A percentile compares a stretch with the other conserved stretches of the same genome.
Conservation (phyloP, 305 asterid genomes). For the Plantago coronopus region DNA sequence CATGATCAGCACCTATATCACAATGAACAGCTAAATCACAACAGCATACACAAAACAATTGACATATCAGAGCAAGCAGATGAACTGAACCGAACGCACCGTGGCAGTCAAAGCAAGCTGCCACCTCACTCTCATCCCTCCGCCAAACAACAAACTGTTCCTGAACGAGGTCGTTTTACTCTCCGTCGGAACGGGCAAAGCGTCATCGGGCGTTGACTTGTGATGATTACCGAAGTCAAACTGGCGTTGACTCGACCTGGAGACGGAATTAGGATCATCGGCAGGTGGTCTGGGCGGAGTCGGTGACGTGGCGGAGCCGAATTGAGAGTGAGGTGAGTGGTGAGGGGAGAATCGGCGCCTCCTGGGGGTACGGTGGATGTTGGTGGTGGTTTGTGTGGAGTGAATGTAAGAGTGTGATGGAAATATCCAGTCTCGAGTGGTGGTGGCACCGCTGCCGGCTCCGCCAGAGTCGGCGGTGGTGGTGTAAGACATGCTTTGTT, state of each 20-base stretch:
- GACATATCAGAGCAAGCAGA: too few relatives aligned
- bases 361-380: constrained; percentile 36
- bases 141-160: constrained; percentile 32
- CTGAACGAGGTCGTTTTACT: constrained; percentile 24
- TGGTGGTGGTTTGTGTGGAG: constrained; percentile 25
- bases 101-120: constrained; percentile 43
- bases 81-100: constrained; percentile 47
- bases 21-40: not conserved
- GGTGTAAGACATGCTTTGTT: too few relatives aligned
- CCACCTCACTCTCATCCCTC: constrained; percentile 42
- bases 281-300: constrained; percentile 6
- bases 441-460: not conserved
- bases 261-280: constrained; percentile 20
- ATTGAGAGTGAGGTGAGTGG: constrained; percentile 27
- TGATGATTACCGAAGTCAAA: constrained; percentile 29
- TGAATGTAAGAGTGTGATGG: constrained; percentile 60
- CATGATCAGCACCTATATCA: constrained; percentile 47
- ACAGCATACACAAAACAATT: not conserved
- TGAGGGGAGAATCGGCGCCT: constrained; percentile 54
- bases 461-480: too few relatives aligned
- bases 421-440: constrained; percentile 67
- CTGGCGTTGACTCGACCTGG: constrained; percentile 36
- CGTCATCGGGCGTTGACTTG: constrained; percentile 41
- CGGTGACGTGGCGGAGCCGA: constrained; percentile 26
- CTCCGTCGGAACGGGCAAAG: constrained; percentile 26